Evolutionary conservation across 305 asterid species (phyloP).

Genomic region (Solanum hybrid): DNA sequence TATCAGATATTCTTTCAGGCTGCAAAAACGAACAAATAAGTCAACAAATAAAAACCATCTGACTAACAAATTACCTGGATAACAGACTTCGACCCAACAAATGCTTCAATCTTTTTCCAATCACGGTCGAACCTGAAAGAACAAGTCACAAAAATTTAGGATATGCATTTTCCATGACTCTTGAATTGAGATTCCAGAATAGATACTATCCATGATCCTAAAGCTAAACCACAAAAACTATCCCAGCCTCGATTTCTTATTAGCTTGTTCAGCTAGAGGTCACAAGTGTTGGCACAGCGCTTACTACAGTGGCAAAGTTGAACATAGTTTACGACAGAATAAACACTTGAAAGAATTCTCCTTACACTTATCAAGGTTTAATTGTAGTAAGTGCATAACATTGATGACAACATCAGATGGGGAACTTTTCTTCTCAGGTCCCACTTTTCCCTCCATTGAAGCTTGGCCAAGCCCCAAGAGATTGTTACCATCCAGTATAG

Average conservation of each 20-base stretch:
- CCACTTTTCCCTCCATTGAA: neutral
- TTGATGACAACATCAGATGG: neutral
- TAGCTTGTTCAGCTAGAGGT: neutral
- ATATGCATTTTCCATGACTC: neutral
- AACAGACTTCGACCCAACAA: slow-evolving; percentile 87
- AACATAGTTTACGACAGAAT: neutral
- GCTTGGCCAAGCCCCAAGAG: neutral
- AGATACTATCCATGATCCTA: neutral
- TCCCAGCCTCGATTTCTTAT: neutral
- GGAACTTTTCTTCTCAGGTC: neutral
- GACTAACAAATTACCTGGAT: slow-evolving; percentile 55
- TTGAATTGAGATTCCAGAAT: neutral
- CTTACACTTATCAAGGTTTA: neutral
- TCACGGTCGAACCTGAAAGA: slow-evolving; percentile 79
- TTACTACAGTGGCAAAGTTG: neutral
- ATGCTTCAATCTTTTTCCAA: slow-evolving; percentile 96
- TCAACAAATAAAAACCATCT: neutral
- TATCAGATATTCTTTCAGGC: neutral
- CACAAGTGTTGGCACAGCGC: neutral
- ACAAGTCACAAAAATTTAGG: neutral
- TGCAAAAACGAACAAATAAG: neutral
- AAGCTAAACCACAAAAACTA: neutral
- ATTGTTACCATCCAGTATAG: neutral
- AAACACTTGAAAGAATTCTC: neutral
- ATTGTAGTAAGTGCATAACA: neutral